Percentiles rank a stretch among this genome's conserved stretches.
Evolutionary conservation across 306 rosid species (phyloP).

Genomic region (Prunus mongolica): DNA sequence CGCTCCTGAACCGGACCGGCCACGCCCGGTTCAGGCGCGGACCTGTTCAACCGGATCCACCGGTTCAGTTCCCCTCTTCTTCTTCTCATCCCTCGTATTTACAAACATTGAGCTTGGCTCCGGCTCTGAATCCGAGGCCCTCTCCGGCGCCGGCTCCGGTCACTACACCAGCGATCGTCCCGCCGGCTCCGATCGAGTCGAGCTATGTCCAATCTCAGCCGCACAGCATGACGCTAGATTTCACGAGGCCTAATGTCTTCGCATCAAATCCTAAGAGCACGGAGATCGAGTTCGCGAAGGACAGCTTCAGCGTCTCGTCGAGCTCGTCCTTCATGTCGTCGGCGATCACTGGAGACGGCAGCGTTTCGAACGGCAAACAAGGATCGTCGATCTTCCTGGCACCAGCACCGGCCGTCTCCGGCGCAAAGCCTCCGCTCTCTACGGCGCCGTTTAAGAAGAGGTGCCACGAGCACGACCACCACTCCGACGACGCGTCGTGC

Average conservation of each 20-base stretch:
- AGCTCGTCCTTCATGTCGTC: slow-evolving; percentile 86
- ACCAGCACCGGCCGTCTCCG: slow-evolving; percentile 39
- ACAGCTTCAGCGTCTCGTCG: slow-evolving; percentile 74
- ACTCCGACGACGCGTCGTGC: slow-evolving; percentile 56
- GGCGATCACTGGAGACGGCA: slow-evolving; percentile 82
- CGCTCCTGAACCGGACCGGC: slow-evolving; percentile 71
- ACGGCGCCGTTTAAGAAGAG: slow-evolving; percentile 49
- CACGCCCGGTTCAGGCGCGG: slow-evolving; percentile 95
- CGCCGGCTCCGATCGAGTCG: slow-evolving; percentile 18
- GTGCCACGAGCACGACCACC: slow-evolving; percentile 63
- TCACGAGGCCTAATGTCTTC: slow-evolving; percentile 53
- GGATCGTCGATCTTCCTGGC: slow-evolving; percentile 58
- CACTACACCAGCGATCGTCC: slow-evolving; percentile 10
- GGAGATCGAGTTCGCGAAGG: slow-evolving; percentile 62
- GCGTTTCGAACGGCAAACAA: slow-evolving; percentile 80
- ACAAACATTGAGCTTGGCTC: not conserved
- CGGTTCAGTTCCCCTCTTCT: slow-evolving; percentile 23
- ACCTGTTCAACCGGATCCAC: slow-evolving; percentile 45
- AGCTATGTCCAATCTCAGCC: slow-evolving; percentile 43
- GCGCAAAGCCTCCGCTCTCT: slow-evolving; percentile 63
- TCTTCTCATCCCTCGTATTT: slow-evolving; percentile 9
- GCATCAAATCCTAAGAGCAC: slow-evolving; percentile 31
- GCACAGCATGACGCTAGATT: slow-evolving; percentile 69
- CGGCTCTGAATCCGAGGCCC: slow-evolving; percentile 14
- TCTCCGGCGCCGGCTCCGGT: slow-evolving; percentile 36